A percentile compares a stretch with the other conserved stretches of the same genome.
These are phyloP conservation scores for Umbelopsis isabellina DNA, from an alignment of 192 early-diverging fungal species.

Conservation along the genomic window DNA sequence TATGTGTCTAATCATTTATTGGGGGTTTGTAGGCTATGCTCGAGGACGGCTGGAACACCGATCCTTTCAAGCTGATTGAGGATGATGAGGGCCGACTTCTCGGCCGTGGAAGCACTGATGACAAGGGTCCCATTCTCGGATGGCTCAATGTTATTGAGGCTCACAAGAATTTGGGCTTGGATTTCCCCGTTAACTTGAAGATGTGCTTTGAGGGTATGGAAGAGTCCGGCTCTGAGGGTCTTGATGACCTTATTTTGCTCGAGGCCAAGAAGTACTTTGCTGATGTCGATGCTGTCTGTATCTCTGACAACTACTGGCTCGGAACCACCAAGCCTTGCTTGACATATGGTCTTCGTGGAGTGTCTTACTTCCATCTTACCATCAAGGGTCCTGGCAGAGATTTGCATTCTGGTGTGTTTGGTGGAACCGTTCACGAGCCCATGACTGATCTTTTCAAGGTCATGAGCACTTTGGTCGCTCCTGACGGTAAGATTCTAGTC, in stretches of 20 bases:
- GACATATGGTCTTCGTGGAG: conserved; percentile 94
- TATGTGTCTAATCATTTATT: neutral
- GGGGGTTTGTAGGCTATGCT: conserved; percentile 52
- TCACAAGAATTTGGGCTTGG: conserved; percentile 87
- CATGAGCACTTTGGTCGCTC: conserved; percentile 82
- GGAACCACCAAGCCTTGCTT: conserved; percentile 96
- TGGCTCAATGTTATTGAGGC: conserved; percentile 97
- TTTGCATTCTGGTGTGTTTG: conserved; percentile 97
- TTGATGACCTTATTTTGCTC: conserved; percentile 84
- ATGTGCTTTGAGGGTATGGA: conserved; percentile 99
- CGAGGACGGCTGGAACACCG: conserved; percentile 88
- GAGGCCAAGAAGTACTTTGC: conserved; percentile 92
- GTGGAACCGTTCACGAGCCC: conserved; percentile 94
- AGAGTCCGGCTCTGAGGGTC: conserved; percentile 88
- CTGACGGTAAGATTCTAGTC: conserved; percentile 87
- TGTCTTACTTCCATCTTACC: conserved; percentile 59
- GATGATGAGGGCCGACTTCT: conserved; percentile 81
- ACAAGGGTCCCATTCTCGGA: conserved; percentile 97
- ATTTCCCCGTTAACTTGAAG: conserved; percentile 94
- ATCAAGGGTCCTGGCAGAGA: conserved; percentile 57
- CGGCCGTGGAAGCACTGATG: conserved; percentile 94
- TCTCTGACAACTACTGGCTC: conserved; percentile 98
- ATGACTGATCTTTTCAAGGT: conserved; percentile 93
- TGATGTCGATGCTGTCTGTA: conserved; percentile 94
- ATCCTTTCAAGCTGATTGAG: conserved; percentile 90